Evolutionary conservation across 2,329 filamentous ascomycete genomes (phyloP).

Genomic region (Trichoderma lentiforme): DNA sequence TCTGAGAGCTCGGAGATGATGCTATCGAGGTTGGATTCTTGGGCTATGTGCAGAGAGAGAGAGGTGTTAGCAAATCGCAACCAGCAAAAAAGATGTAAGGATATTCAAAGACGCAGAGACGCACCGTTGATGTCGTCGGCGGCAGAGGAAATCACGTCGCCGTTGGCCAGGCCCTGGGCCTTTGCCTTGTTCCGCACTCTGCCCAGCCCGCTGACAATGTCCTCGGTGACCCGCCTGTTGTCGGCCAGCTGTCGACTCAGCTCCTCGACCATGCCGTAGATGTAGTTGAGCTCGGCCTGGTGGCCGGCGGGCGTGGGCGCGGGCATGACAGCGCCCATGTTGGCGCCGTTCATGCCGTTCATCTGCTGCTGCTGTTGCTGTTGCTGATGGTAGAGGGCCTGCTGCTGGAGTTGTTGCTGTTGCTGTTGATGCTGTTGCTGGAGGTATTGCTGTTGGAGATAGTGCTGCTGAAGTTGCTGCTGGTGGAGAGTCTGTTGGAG

Average conservation of each 20-base stretch:
- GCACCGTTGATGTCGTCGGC: conserved; percentile 56
- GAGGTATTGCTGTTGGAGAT: conserved; percentile 20
- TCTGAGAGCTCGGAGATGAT: conserved; percentile 60
- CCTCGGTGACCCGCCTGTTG: conserved; percentile 59
- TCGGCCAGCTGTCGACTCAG: conserved; percentile 61
- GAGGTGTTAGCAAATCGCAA: neutral
- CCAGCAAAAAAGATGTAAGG: neutral
- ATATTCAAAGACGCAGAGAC: conserved; percentile 16
- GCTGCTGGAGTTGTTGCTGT: conserved; percentile 12
- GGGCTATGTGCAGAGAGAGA: conserved; percentile 39
- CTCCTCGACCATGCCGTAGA: conserved; percentile 66
- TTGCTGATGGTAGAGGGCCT: conserved; percentile 21
- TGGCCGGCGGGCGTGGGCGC: conserved; percentile 64
- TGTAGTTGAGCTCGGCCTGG: conserved; percentile 65
- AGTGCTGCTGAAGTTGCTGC: conserved; percentile 22
- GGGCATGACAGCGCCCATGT: conserved; percentile 46
- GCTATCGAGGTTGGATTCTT: conserved; percentile 58
- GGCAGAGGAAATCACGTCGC: conserved; percentile 55
- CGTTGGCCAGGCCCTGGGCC: conserved; percentile 51
- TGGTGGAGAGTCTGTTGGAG: conserved; percentile 21
- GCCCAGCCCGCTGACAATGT: conserved; percentile 61
- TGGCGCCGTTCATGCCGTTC: conserved; percentile 50
- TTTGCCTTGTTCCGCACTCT: conserved; percentile 57
- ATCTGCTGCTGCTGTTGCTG: conserved; percentile 29
- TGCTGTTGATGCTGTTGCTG: conserved; percentile 22